Base-by-base conservation (phyloP, 371 early-diverging fungal genomes). In the Sporodiniella umbellata region DNA sequence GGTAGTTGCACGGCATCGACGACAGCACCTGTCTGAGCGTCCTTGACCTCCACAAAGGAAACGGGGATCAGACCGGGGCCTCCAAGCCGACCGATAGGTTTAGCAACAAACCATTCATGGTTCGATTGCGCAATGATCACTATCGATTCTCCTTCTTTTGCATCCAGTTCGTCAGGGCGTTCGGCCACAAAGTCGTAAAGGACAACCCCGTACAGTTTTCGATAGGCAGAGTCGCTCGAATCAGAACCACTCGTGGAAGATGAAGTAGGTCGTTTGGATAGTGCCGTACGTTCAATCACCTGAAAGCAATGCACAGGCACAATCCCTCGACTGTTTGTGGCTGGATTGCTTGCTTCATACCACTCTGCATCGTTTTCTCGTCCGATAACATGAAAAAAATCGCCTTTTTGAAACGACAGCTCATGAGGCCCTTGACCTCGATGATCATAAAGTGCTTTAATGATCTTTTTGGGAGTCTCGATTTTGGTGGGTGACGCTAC, bases 311-410 rank as follows among this genome's bases (percentile, higher is more conserved):
- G 50, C 7, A 85, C 86, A 11, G 93, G 93, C 18, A 92, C 94
- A 37, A 86, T 62, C 5, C 96, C 96, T 26, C 86, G 79, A 8
- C 75, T 63, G 46, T 88, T 83, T n/a, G 84, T 82, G 31, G 84
- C 69, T 25, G 94, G 93, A 58, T 95, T 92, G 42, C 82, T 81
- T 2, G 90, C 96, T 49, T 92, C 89, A 62, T 86, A 95, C 85
- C 86, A 89, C 39, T 81, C 72, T 7, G 57, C 47, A 62, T 91
- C 89, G 52, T 81, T 79, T 43, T 90, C 90, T 66, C 85, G 80
- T 33, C 86, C 88, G 21, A 86, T 78, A 15, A 95, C 95, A 68
- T 89, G 90, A 72, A 93, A 94, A 59, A 93, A 93, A 54, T 95
- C 96, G 44, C 94, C 96, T 43, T 78, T 78, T 35, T 67, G 52